Evolutionary conservation across 2,329 filamentous ascomycete species (phyloP).

Genomic region (Venturia carpophila): DNA sequence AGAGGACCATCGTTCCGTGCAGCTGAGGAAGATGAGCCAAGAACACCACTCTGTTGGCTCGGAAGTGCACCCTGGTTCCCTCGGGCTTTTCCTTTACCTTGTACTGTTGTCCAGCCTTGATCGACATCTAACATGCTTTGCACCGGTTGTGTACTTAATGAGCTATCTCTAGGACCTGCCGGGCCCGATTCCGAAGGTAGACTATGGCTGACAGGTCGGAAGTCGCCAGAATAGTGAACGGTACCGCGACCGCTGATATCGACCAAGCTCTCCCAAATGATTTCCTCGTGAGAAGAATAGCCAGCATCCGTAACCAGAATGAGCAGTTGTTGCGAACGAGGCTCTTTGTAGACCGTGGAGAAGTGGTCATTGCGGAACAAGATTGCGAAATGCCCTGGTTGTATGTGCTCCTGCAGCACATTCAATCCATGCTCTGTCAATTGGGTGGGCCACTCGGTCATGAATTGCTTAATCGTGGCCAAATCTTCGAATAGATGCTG

Average conservation of each 20-base stretch:
- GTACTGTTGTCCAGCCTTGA: constrained; percentile 51
- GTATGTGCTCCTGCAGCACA: constrained; percentile 60
- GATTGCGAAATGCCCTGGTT: constrained; percentile 76
- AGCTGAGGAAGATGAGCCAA: constrained; percentile 4
- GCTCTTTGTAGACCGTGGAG: constrained; percentile 85
- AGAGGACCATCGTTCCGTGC: constrained; percentile 25
- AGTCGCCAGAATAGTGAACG: constrained; percentile 85
- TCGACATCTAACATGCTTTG: constrained; percentile 27
- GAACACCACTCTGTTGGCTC: constrained; percentile 9
- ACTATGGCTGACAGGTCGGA: constrained; percentile 67
- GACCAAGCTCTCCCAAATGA: constrained; percentile 91
- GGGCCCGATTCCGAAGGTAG: constrained; percentile 24
- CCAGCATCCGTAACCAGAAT: constrained; percentile 89
- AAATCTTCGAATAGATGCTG: constrained; percentile 78
- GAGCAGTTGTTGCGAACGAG: constrained; percentile 64
- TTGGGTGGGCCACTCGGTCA: constrained; percentile 75
- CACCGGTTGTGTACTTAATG: constrained; percentile 20
- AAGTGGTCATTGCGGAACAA: constrained; percentile 97
- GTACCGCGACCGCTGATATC: constrained; percentile 78
- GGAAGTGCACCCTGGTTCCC: constrained; percentile 20
- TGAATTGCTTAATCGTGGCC: constrained; percentile 71
- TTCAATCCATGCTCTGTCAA: constrained; percentile 74
- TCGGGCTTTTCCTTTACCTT: constrained; percentile 28
- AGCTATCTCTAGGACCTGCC: constrained; percentile 21
- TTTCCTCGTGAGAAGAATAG: constrained; percentile 77